Base-by-base conservation (phyloP, 192 early-diverging fungal genomes). In the Gaertneriomyces sp. region DNA sequence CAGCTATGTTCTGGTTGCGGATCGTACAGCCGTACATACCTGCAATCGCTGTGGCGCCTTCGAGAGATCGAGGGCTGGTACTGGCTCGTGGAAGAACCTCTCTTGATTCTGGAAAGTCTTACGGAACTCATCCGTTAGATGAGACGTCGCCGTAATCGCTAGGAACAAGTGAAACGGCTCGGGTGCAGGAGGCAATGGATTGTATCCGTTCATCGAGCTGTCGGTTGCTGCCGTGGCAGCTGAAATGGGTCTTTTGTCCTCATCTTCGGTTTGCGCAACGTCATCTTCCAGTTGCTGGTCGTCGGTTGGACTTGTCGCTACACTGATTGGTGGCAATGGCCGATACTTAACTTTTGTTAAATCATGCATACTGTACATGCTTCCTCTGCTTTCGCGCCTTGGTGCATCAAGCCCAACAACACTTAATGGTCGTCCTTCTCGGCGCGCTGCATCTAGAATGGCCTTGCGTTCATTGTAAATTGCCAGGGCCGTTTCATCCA, bases 401-500 rank as follows among this genome's bases (percentile, higher is more conserved):
- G 54, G 47, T 49, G 12, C 47, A 49, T 12, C 47, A 2, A 12
- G 12, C 47, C 47, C 47, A 49, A 61, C 46, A 8, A 65, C 58
- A 43, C 62, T 71, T 50, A 71, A 45, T 5, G 56, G 63, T 14
- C 74, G 47, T 7, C 74, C 72, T 45, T 74, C 74, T 42, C 72
- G 58, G 45, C 68, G 45, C 12, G 77, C 77, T 12, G 65, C 68
- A 9, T 64, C 63, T 10, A 74, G 45, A 6, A 55, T 43, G 42
- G 70, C 71, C 44, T 66, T 38, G 20, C 63, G 46, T 4, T 57
- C 46, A 19, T 73, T 64, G 64, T 71, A 79, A 5, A 45, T 51
- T 1, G 9, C 81, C 60, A 75, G 69, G 42, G 76, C 69, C 6
- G 76, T 76, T 60, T 80, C 75, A 60, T 85, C 80, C 10, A 69